A percentile compares a stretch with the other conserved stretches of the same genome.
phyloP scores from a whole-genome alignment of 331 rosid species.

The Pyrus hybrid region DNA sequence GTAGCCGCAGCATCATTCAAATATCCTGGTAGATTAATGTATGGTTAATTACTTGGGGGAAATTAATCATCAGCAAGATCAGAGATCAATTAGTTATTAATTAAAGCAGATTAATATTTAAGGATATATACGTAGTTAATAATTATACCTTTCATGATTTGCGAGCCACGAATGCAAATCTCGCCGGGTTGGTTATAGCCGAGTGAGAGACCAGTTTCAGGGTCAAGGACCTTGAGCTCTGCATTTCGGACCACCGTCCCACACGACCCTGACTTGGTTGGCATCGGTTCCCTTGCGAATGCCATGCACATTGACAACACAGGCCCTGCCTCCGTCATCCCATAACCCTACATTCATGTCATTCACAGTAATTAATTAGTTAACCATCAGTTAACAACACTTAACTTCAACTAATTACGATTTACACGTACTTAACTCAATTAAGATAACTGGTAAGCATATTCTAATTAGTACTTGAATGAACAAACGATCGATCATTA shows the following conservation, averaged over 20 bases:
- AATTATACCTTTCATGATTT: constrained; percentile 65
- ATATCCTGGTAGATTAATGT: constrained; percentile 36
- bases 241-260: constrained; percentile 81
- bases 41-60: too few species aligned
- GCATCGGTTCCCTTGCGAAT: constrained; percentile 62
- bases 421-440: neutral
- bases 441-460: neutral
- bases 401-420: neutral
- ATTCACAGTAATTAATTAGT: too few species aligned
- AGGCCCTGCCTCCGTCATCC: constrained; percentile 98
- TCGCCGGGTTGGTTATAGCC: constrained; percentile 65
- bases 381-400: too few species aligned
- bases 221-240: constrained; percentile 62
- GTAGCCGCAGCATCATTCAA: constrained; percentile 62
- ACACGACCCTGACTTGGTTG: constrained; percentile 75
- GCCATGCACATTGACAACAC: constrained; percentile 68
- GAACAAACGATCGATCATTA: too few species aligned
- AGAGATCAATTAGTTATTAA: too few species aligned
- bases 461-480: neutral
- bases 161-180: constrained; percentile 75
- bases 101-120: too few species aligned
- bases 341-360: constrained; percentile 49
- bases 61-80: too few species aligned
- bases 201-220: constrained; percentile 54
- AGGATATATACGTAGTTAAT: neutral